These are phyloP conservation scores for Tuber microsphaerosporum DNA, from an alignment of 495 filamentous ascomycete genomes.

Conservation along the genomic window DNA sequence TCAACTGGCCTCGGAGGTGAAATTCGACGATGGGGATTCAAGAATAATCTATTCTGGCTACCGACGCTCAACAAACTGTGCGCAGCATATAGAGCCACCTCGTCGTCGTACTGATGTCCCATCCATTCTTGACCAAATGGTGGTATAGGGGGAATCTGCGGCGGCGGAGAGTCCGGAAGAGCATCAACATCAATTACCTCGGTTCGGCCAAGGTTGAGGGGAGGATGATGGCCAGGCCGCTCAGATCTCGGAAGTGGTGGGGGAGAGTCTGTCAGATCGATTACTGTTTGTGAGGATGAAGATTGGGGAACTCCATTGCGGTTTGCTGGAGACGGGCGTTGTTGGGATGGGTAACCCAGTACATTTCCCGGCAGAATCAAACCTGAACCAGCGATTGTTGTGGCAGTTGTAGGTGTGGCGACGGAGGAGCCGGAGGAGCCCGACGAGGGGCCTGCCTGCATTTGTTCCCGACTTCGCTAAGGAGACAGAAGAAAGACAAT, in stretches of 20 bases:
- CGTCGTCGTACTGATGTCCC: not conserved
- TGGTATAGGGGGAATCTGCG: slow-evolving; percentile 7
- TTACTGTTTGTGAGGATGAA: slow-evolving; percentile 37
- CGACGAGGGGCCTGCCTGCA: slow-evolving; percentile 36
- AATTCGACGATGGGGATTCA: slow-evolving; percentile 15
- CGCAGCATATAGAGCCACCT: slow-evolving; percentile 27
- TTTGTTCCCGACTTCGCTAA: slow-evolving; percentile 30
- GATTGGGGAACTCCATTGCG: slow-evolving; percentile 12
- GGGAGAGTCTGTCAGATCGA: slow-evolving; percentile 45
- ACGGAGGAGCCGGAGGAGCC: slow-evolving; percentile 30
- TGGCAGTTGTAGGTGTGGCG: slow-evolving; percentile 28
- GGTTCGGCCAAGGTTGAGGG: slow-evolving; percentile 10
- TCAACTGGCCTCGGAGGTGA: slow-evolving; percentile 33
- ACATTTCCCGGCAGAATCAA: slow-evolving; percentile 29
- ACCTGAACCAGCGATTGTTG: slow-evolving; percentile 26
- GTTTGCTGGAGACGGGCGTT: slow-evolving; percentile 16
- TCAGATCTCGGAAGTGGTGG: slow-evolving; percentile 29
- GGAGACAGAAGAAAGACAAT: slow-evolving; percentile 12
- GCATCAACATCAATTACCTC: slow-evolving; percentile 41
- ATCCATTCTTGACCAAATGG: not conserved
- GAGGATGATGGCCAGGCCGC: slow-evolving; percentile 1
- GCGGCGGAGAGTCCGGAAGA: slow-evolving; percentile 39
- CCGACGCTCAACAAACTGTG: slow-evolving; percentile 43
- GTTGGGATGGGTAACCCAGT: not conserved
- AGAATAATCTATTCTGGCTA: not conserved